These are phyloP conservation scores for Cicer yamashitae DNA, from an alignment of 306 rosid species.

Conservation along the genomic window DNA sequence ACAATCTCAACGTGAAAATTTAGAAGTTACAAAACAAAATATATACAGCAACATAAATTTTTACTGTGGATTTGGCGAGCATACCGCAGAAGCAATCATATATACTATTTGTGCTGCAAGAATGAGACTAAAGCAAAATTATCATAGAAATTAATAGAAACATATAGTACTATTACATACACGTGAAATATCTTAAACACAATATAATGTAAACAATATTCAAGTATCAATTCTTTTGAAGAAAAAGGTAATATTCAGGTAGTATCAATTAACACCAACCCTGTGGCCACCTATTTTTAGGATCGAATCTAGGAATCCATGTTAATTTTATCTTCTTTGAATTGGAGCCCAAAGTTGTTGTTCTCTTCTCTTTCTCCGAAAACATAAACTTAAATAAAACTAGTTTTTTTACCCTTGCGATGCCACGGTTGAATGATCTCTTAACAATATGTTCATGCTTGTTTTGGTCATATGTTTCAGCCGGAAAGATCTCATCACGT, in stretches of 20 bases:
- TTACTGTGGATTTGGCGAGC: too few species aligned
- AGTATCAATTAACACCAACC: conserved; percentile 63
- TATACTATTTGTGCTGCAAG: background rate
- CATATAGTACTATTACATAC: background rate
- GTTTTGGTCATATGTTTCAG: conserved; percentile 1
- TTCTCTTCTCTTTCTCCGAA: conserved; percentile 41
- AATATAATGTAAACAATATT: too few species aligned
- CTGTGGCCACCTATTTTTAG: conserved; percentile 71
- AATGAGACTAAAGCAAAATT: background rate
- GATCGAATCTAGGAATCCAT: conserved; percentile 61
- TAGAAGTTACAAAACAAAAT: too few species aligned
- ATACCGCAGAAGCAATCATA: too few species aligned
- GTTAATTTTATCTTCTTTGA: conserved; percentile 41
- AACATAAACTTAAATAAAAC: conserved; percentile 42
- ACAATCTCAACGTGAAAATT: too few species aligned
- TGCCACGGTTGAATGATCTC: conserved; percentile 9
- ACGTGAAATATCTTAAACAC: background rate
- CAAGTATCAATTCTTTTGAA: too few species aligned
- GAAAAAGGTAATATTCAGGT: too few species aligned
- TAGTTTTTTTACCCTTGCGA: conserved; percentile 10
- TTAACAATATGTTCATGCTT: conserved; percentile 2
- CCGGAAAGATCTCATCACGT: conserved; percentile 59
- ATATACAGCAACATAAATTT: too few species aligned
- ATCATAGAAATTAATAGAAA: background rate
- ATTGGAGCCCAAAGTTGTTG: conserved; percentile 38